Evolutionary conservation across 2,329 filamentous ascomycete genomes (phyloP).

Genomic region (Leptographium flavum): DNA sequence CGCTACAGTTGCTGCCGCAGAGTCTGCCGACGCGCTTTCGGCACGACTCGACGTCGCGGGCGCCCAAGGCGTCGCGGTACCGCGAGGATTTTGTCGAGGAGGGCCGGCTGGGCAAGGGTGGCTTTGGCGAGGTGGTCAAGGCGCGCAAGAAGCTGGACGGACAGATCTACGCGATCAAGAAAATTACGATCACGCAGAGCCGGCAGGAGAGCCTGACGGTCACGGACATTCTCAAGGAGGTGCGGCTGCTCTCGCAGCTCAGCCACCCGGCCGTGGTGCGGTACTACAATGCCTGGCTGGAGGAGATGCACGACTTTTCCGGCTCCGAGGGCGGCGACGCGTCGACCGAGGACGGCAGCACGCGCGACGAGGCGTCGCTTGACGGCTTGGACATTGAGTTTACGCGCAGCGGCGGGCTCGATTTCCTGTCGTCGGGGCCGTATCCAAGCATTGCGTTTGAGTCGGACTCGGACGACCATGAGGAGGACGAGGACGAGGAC

Average conservation of each 20-base stretch:
- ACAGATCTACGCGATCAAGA: conserved; percentile 91
- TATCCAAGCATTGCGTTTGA: conserved; percentile 67
- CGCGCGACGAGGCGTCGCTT: conserved; percentile 7
- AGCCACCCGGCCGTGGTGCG: conserved; percentile 79
- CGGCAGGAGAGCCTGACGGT: conserved; percentile 69
- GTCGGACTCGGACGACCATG: conserved; percentile 31
- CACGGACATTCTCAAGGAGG: conserved; percentile 72
- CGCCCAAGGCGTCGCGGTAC: conserved; percentile 56
- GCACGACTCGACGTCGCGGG: conserved; percentile 45
- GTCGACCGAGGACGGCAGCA: conserved; percentile 13
- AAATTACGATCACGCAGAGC: conserved; percentile 78
- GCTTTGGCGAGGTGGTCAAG: conserved; percentile 92
- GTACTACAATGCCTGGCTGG: conserved; percentile 92
- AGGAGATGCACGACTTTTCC: conserved; percentile 45
- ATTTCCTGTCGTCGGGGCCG: conserved; percentile 83
- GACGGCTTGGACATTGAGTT: conserved; percentile 39
- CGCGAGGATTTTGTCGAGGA: conserved; percentile 82
- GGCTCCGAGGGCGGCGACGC: conserved; percentile 31
- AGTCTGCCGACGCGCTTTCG: conserved; percentile 32
- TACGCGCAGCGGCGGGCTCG: conserved; percentile 61
- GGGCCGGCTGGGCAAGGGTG: conserved; percentile 77
- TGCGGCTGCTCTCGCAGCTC: conserved; percentile 77
- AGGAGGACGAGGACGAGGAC: conserved; percentile 29
- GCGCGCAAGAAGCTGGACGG: conserved; percentile 89
- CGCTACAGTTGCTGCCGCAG: conserved; percentile 23